Percentiles rank a stretch among this genome's conserved stretches.
These are phyloP conservation scores for Schwanniomyces occidentalis DNA, from an alignment of 805 yeast genomes.

Conservation along the genomic window DNA sequence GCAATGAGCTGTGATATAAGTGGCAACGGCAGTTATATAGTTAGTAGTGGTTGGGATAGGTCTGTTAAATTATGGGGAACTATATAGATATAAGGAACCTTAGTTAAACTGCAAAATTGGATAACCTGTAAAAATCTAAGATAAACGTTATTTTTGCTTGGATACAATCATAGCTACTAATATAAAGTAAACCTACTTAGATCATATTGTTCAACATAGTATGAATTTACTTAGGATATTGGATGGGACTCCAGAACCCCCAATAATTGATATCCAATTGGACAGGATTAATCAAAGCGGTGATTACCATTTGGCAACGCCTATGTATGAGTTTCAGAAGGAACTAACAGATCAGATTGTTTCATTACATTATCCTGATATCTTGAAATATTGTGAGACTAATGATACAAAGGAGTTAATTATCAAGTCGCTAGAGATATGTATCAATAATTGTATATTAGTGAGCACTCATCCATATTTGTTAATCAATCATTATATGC, in stretches of 20 bases:
- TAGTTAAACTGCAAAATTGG: constrained; percentile 4
- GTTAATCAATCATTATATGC: constrained; percentile 80
- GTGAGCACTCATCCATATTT: constrained; percentile 90
- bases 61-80: constrained; percentile 63
- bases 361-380: constrained; percentile 87
- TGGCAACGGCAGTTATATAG: constrained; percentile 41
- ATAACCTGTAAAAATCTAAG: constrained; percentile 1
- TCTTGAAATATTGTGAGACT: constrained; percentile 78
- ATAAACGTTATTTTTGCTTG: not conserved
- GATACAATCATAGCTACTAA: not conserved
- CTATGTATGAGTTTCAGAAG: constrained; percentile 82
- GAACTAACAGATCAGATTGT: constrained; percentile 90
- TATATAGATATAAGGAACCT: not conserved
- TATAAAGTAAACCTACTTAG: not conserved
- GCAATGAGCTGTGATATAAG: constrained; percentile 69
- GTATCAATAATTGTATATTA: constrained; percentile 71
- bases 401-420: constrained; percentile 52
- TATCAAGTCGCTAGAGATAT: constrained; percentile 72
- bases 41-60: constrained; percentile 84
- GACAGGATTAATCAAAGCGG: constrained; percentile 48
- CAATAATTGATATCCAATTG: constrained; percentile 58
- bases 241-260: constrained; percentile 84
- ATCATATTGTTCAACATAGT: not conserved
- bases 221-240: constrained; percentile 78
- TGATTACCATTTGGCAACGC: constrained; percentile 78